Base-by-base conservation (phyloP, 345 rosid genomes). In the Aquilaria yunnanensis region DNA sequence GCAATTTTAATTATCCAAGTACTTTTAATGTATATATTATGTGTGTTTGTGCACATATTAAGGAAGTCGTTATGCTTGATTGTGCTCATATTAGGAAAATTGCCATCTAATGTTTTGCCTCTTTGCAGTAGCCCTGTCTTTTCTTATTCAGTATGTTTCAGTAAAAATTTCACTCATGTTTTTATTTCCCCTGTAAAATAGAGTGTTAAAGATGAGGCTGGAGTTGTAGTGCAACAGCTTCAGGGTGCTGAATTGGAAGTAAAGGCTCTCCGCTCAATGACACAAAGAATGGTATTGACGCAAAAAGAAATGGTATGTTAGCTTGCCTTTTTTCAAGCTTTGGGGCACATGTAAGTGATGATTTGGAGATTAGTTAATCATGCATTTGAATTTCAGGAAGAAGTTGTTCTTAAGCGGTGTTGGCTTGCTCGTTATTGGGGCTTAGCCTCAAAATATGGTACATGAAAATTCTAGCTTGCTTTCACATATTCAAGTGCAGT, bases 381-480 rank as follows among this genome's bases (percentile, higher is more conserved):
- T 47, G 46, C 49, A 62, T 76, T 46, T 69, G 48, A 58, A 56
- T 88, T 77, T 80, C 78, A 95, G 99, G 99, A 95, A 75, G 99
- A 94, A 81, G 97, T 95, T 74, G 97, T 89, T 75, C 85, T 95
- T 63, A 95, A 91, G 83, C 85, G 99, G 78, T 95, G 99, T 75
- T 95, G 99, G 99, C 96, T 95, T 74, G 99, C 99, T 80, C 93
- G 97, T 16, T 91, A 95, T 68, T 95, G 97, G 99, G 96, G 96
- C 70, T 78, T 95, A 71, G 99, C 97, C 75, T 90, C 84, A 53
- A 84, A 78, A 76, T 85, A 87, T 70, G 99, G 99, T 95, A 85
- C 70, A 37, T 37, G 43, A 37, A 5, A 37, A 23, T 23, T 23
- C 23, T 23, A 23, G 23, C 23, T 23, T 23, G 23, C 43, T 5